Evolutionary conservation across 495 filamentous ascomycete genomes (phyloP), one percentile per base, ranked within the genome.

Genomic region (Daldinia caldariorum): DNA sequence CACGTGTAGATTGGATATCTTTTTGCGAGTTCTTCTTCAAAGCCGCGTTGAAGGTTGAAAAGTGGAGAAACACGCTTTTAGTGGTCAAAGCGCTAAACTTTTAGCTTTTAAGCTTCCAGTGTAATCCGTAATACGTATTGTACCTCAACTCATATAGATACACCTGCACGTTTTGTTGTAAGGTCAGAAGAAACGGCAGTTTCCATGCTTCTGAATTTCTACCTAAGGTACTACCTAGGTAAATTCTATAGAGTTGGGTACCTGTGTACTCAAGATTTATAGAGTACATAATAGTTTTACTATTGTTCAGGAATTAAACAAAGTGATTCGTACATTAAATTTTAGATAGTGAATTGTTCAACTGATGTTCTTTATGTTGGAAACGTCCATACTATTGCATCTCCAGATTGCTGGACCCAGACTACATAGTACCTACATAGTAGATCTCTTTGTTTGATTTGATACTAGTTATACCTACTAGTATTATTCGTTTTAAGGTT

Each of bases 71-170:
- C 26, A 41, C 41, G 10, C 22, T 47, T 20, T 0, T 10, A 14
- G 34, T 66, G 63, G 64, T 57, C 65, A 61, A 60, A 61, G 65
- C 65, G 61, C 31, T 16, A 53, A 54, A 14, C 10, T 51, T 53
- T 53, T 31, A 32, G 26, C 49, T 32, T 4, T 22, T 7, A 13
- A 47, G 43, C 43, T 47, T 47, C 9, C 18, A 47, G 16, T 20
- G n/a, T 6, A 45, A 45, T 20, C 2, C n/a, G 41, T 45, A 35
- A n/a, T n/a, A n/a, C n/a, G n/a, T n/a, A n/a, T n/a, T n/a, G n/a
- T n/a, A n/a, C n/a, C n/a, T n/a, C 34, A 35, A 35, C 34, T 35
- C 6, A 10, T 0, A 7, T 35, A 10, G n/a, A n/a, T n/a, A n/a
- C n/a, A n/a, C n/a, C n/a, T n/a, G n/a, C 34, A 35, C 5, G 26